phyloP scores from a whole-genome alignment of 2,329 filamentous ascomycete genomes.

The Beauveria rudraprayagi region DNA sequence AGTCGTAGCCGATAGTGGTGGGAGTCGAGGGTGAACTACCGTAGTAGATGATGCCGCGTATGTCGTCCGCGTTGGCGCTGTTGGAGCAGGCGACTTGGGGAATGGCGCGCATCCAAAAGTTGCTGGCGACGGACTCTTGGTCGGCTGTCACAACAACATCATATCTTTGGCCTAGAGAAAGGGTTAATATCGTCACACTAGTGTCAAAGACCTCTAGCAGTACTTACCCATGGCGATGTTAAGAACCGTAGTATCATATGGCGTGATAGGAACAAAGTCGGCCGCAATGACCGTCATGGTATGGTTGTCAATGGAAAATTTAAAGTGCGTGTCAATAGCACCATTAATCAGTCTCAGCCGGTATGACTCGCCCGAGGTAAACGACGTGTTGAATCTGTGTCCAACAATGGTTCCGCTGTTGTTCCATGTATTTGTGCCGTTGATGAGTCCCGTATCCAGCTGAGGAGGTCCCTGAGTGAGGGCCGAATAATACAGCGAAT shows the following conservation, averaged over 20 bases:
- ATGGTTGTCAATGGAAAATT: slow-evolving; percentile 49
- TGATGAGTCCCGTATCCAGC: slow-evolving; percentile 38
- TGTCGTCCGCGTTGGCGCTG: slow-evolving; percentile 32
- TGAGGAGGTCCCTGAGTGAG: background rate
- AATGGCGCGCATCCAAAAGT: slow-evolving; percentile 43
- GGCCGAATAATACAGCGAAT: background rate
- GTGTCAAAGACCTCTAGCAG: background rate
- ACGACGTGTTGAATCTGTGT: slow-evolving; percentile 27
- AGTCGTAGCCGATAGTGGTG: background rate
- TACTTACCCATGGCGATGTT: slow-evolving; percentile 38
- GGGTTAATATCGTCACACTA: background rate
- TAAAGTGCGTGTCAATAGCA: slow-evolving; percentile 35
- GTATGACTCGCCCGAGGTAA: slow-evolving; percentile 35
- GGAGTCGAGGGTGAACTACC: background rate
- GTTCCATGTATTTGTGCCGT: slow-evolving; percentile 23
- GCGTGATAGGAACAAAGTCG: slow-evolving; percentile 51
- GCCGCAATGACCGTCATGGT: slow-evolving; percentile 46
- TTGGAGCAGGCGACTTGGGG: slow-evolving; percentile 34
- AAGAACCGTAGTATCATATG: slow-evolving; percentile 44
- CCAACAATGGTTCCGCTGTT: slow-evolving; percentile 20
- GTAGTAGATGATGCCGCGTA: slow-evolving; percentile 17
- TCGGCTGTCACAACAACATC: background rate
- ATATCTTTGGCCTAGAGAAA: background rate
- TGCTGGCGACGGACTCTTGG: slow-evolving; percentile 2
- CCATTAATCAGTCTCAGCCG: slow-evolving; percentile 41